Percentiles rank a stretch among this genome's conserved stretches.
Conservation (phyloP, 495 filamentous ascomycete species). For the Xylaria nigripes region DNA sequence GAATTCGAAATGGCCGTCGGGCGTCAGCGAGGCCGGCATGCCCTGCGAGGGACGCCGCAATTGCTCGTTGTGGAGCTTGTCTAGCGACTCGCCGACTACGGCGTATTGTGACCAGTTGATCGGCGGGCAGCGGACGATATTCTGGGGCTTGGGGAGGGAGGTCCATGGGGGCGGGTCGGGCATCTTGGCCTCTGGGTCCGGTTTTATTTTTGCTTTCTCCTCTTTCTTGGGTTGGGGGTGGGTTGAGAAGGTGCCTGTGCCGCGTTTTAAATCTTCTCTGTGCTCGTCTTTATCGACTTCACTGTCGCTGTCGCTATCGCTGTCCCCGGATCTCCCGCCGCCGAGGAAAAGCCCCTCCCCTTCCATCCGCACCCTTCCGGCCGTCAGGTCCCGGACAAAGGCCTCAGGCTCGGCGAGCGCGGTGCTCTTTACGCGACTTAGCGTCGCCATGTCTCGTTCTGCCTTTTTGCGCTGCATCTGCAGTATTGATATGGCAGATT, state of each 20-base stretch:
- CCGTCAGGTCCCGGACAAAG: conserved; percentile 55
- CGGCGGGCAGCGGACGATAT: conserved; percentile 71
- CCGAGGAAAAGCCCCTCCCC: conserved; percentile 24
- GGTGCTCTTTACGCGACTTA: conserved; percentile 53
- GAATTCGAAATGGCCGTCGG: conserved; percentile 36
- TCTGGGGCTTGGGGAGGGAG: conserved; percentile 68
- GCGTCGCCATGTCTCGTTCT: conserved; percentile 55
- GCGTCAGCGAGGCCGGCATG: conserved; percentile 34
- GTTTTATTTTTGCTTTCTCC: neutral
- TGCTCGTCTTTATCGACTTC: conserved; percentile 14
- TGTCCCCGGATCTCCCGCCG: conserved; percentile 21
- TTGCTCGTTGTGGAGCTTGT: conserved; percentile 78
- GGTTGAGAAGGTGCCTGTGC: neutral
- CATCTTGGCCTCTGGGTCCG: neutral
- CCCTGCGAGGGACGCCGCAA: conserved; percentile 52
- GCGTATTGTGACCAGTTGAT: conserved; percentile 90
- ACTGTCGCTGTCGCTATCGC: conserved; percentile 26
- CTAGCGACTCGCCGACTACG: conserved; percentile 68
- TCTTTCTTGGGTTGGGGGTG: neutral
- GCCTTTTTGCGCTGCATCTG: conserved; percentile 75
- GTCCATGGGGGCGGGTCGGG: conserved; percentile 19
- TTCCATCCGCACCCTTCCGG: conserved; percentile 41
- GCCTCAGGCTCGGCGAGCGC: conserved; percentile 60
- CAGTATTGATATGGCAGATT: conserved; percentile 69
- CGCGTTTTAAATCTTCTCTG: conserved; percentile 7